Evolutionary conservation across 2,329 filamentous ascomycete genomes (phyloP).

Genomic region (Talaromyces rugulosus): DNA sequence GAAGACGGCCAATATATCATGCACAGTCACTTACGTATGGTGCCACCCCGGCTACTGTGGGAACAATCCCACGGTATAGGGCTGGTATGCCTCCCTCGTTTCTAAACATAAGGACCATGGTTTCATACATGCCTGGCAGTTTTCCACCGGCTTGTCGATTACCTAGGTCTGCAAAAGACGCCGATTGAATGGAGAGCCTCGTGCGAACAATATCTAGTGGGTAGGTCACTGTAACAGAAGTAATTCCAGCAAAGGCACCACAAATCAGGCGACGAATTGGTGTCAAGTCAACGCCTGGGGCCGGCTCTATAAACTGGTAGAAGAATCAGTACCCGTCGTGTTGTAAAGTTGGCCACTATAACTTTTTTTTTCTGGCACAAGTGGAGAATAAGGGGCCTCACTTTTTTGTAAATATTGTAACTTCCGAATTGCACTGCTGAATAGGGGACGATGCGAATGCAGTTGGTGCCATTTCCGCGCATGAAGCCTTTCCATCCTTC

Average conservation of each 20-base stretch:
- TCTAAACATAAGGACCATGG: conserved; percentile 78
- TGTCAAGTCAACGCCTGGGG: conserved; percentile 68
- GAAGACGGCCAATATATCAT: background rate
- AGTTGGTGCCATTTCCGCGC: conserved; percentile 97
- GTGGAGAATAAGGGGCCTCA: conserved; percentile 34
- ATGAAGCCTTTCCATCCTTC: conserved; percentile 97
- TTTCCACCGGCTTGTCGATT: conserved; percentile 54
- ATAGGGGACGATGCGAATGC: conserved; percentile 95
- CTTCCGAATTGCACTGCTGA: conserved; percentile 97
- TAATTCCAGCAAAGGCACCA: conserved; percentile 87
- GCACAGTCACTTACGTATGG: conserved; percentile 64
- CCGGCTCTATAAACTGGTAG: conserved; percentile 67
- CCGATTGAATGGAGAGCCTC: conserved; percentile 89
- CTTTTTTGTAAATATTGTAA: conserved; percentile 95
- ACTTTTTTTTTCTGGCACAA: background rate
- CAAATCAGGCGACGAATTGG: conserved; percentile 77
- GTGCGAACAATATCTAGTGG: conserved; percentile 97
- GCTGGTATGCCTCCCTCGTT: conserved; percentile 80
- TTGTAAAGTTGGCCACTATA: background rate
- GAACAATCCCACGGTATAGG: conserved; percentile 90
- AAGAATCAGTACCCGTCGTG: background rate
- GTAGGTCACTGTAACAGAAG: conserved; percentile 91
- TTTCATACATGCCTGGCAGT: conserved; percentile 88
- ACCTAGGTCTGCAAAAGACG: conserved; percentile 80
- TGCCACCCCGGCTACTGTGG: conserved; percentile 90